phyloP scores from a whole-genome alignment of 164 flowering plant genomes.

The Macadamia tetraphylla region DNA sequence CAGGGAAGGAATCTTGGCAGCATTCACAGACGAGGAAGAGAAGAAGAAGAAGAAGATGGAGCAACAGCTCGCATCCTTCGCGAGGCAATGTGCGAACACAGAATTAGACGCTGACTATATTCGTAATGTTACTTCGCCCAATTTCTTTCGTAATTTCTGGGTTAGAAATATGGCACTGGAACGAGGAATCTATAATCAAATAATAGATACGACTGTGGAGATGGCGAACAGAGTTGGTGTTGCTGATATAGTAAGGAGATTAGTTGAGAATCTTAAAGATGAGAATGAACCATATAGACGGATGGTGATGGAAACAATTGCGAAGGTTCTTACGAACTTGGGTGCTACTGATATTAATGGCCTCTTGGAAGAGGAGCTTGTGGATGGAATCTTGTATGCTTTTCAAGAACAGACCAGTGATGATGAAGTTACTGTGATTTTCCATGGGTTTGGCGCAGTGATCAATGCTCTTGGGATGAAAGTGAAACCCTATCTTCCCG shows the following conservation, averaged over 20 bases:
- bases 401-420: constrained; percentile 99
- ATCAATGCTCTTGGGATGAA: constrained; percentile 93
- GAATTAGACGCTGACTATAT: constrained; percentile 94
- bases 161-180: constrained; percentile 98
- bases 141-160: constrained; percentile 89
- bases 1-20: constrained; percentile 13
- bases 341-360: constrained; percentile 96
- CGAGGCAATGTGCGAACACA: constrained; percentile 94
- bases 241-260: constrained; percentile 87
- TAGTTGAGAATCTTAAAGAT: constrained; percentile 97
- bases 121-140: constrained; percentile 81
- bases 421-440: constrained; percentile 92
- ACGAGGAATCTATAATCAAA: constrained; percentile 85
- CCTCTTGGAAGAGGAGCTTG: constrained; percentile 84
- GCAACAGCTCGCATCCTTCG: constrained; percentile 66
- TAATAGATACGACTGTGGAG: constrained; percentile 95
- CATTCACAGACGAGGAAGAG: constrained; percentile 54
- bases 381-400: constrained; percentile 94
- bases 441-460: constrained; percentile 97
- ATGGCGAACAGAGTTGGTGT: constrained; percentile 97
- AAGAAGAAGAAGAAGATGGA: constrained; percentile 76
- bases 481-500: constrained; percentile 95
- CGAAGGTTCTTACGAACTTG: constrained; percentile 87
- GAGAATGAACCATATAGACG: constrained; percentile 97
- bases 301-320: constrained; percentile 99